Conservation (phyloP, 257 asterid genomes). For the Craterostigma plantagineum region DNA sequence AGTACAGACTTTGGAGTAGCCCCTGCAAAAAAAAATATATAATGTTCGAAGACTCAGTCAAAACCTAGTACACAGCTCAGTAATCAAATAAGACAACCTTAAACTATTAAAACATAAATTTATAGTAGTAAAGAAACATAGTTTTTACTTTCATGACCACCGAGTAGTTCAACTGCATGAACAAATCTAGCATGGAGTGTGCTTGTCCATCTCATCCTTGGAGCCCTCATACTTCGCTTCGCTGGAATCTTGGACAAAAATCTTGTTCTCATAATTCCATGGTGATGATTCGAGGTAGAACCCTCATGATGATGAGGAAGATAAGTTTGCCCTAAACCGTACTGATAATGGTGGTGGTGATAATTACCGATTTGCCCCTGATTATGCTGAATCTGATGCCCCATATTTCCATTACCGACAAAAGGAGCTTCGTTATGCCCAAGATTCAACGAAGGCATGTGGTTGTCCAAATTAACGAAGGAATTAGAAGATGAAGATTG, state of each 20-base stretch:
- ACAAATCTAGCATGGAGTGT: slow-evolving; percentile 83
- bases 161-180: slow-evolving; percentile 94
- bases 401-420: neutral
- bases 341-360: slow-evolving; percentile 7
- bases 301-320: slow-evolving; percentile 21
- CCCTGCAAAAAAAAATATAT: slow-evolving; percentile 33
- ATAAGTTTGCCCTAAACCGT: neutral
- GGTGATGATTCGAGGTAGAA: slow-evolving; percentile 20
- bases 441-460: slow-evolving; percentile 24
- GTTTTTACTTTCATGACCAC: slow-evolving; percentile 79
- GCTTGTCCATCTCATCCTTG: slow-evolving; percentile 90
- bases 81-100: too few relatives aligned
- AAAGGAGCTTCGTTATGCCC: slow-evolving; percentile 13
- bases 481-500: slow-evolving; percentile 12
- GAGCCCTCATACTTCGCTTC: slow-evolving; percentile 78
- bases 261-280: slow-evolving; percentile 57
- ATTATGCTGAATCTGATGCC: slow-evolving; percentile 6
- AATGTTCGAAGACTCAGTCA: too few relatives aligned
- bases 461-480: too few relatives aligned
- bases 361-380: too few relatives aligned
- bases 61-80: too few relatives aligned
- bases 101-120: neutral
- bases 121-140: neutral
- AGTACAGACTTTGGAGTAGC: slow-evolving; percentile 91
- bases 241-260: slow-evolving; percentile 45